phyloP scores from a whole-genome alignment of 192 early-diverging fungal species.

The Helicostylum pulchrum region DNA sequence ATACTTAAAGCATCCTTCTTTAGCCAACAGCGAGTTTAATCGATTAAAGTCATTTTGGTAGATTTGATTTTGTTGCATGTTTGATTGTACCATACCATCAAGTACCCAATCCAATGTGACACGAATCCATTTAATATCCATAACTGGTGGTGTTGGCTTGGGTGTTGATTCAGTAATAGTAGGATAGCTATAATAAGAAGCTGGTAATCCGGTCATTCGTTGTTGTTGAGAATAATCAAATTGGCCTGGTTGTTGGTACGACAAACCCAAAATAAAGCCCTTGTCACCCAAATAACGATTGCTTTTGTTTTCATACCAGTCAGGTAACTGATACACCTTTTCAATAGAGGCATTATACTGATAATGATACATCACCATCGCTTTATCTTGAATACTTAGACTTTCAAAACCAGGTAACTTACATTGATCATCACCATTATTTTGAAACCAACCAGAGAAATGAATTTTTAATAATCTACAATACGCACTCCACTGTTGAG shows the following conservation, averaged over 20 bases:
- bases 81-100: conserved; percentile 12
- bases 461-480: conserved; percentile 20
- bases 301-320: conserved; percentile 1
- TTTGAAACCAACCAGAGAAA: conserved; percentile 22
- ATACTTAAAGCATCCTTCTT: conserved; percentile 31
- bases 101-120: conserved; percentile 28
- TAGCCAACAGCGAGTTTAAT: conserved; percentile 13
- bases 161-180: not conserved
- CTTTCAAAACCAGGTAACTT: not conserved
- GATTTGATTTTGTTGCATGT: conserved; percentile 19
- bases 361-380: conserved; percentile 18
- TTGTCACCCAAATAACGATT: conserved; percentile 32
- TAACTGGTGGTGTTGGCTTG: not conserved
- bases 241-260: conserved; percentile 13
- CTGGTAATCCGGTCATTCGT: not conserved
- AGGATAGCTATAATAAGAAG: not conserved
- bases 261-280: conserved; percentile 22
- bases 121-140: conserved; percentile 25
- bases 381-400: conserved; percentile 15
- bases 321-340: conserved; percentile 20
- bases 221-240: not conserved
- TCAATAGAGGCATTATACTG: conserved; percentile 28
- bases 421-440: not conserved
- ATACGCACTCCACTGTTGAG: conserved; percentile 14
- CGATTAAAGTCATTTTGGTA: conserved; percentile 11